Conservation (phyloP, 768 basidiomycete genomes). For the Suillus discolor region DNA sequence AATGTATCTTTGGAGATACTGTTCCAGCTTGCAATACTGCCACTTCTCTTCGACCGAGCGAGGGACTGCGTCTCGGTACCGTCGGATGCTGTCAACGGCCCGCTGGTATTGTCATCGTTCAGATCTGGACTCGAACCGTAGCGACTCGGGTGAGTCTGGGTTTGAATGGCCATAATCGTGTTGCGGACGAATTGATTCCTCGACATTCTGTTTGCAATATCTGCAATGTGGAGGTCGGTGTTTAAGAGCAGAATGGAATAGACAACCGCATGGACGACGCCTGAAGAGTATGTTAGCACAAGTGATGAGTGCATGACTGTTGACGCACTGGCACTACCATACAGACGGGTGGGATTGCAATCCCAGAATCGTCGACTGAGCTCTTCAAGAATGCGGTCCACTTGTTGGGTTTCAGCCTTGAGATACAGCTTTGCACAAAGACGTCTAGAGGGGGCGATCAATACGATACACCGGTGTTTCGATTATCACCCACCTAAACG, state of each 20-base stretch:
- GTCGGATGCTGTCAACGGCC: conserved; percentile 58
- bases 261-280: conserved; percentile 92
- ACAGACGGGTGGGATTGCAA: conserved; percentile 81
- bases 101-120: conserved; percentile 67
- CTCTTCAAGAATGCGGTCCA: conserved; percentile 92
- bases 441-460: conserved; percentile 46
- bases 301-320: neutral
- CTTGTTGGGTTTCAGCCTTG: conserved; percentile 96
- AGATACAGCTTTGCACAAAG: conserved; percentile 91
- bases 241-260: conserved; percentile 94
- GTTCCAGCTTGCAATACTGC: conserved; percentile 84
- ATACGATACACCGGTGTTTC: neutral
- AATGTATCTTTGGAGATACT: conserved; percentile 69
- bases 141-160: conserved; percentile 63
- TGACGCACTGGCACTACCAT: conserved; percentile 79
- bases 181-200: conserved; percentile 90
- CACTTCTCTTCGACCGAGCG: conserved; percentile 71
- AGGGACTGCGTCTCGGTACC: conserved; percentile 50
- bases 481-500: conserved; percentile 68
- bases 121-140: conserved; percentile 63
- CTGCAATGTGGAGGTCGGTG: conserved; percentile 97
- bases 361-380: conserved; percentile 92
- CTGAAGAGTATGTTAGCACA: conserved; percentile 39
- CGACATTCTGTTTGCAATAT: conserved; percentile 88
- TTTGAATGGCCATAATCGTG: conserved; percentile 84